phyloP scores from a whole-genome alignment of 768 basidiomycete species.

The Tricholoma sp. region DNA sequence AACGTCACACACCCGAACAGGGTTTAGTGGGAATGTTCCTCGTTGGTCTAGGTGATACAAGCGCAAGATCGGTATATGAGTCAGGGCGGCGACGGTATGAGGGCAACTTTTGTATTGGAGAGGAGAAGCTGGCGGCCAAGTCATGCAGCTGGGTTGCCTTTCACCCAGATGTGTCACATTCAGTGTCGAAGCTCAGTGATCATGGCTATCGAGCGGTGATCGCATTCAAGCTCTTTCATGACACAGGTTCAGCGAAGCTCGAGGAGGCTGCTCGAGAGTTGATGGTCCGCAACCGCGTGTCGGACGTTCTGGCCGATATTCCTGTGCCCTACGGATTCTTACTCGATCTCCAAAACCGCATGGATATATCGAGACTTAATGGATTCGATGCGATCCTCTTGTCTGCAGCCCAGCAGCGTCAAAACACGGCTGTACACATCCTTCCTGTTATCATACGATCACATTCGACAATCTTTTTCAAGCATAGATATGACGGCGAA shows the following conservation, averaged over 20 bases:
- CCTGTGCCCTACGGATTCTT: conserved; percentile 20
- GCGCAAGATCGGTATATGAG: neutral
- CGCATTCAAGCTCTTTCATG: conserved; percentile 25
- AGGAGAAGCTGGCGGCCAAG: neutral
- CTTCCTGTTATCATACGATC: conserved; percentile 4
- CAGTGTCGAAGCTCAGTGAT: conserved; percentile 9
- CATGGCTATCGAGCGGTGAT: conserved; percentile 22
- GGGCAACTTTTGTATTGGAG: conserved; percentile 2
- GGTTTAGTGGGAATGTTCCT: conserved; percentile 28
- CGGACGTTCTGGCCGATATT: conserved; percentile 2
- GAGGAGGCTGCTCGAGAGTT: conserved; percentile 1
- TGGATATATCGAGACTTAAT: conserved; percentile 17
- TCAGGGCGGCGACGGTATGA: neutral
- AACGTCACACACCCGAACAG: conserved; percentile 23
- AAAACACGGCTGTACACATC: conserved; percentile 11
- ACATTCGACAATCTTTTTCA: neutral
- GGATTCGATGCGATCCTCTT: conserved; percentile 19
- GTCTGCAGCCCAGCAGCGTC: conserved; percentile 5
- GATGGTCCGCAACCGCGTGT: neutral
- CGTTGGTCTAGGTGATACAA: conserved; percentile 22
- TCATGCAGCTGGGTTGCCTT: conserved; percentile 23
- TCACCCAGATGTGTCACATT: conserved; percentile 25
- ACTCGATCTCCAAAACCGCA: conserved; percentile 20
- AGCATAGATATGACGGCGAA: neutral
- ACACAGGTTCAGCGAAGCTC: conserved; percentile 3